Percentiles rank a stretch among this genome's conserved stretches.
phyloP scores from a whole-genome alignment of 2,329 filamentous ascomycete species.

The Verticillium isaacii region DNA sequence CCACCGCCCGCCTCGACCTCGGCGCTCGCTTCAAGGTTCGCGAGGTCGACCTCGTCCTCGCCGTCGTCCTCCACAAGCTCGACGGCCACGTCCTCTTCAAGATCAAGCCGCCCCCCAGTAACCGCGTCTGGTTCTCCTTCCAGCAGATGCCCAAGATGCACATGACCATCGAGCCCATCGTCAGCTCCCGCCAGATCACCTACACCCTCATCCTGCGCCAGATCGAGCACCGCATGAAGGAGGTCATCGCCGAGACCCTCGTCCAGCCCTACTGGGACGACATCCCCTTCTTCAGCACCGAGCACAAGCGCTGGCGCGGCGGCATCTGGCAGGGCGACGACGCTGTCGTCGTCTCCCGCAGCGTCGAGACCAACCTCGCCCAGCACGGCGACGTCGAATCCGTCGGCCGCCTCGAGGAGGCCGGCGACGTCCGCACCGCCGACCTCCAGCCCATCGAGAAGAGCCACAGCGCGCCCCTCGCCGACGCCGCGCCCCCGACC shows the following conservation, averaged over 20 bases:
- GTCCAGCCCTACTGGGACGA: slow-evolving; percentile 97
- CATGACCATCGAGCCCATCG: slow-evolving; percentile 90
- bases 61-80: slow-evolving; percentile 77
- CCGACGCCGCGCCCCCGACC: slow-evolving; percentile 32
- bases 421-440: slow-evolving; percentile 26
- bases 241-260: slow-evolving; percentile 86
- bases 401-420: slow-evolving; percentile 38
- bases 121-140: slow-evolving; percentile 93
- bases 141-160: slow-evolving; percentile 92
- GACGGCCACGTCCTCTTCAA: slow-evolving; percentile 82
- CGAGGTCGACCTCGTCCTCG: slow-evolving; percentile 84
- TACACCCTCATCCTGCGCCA: slow-evolving; percentile 87
- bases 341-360: slow-evolving; percentile 30
- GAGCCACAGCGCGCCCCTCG: slow-evolving; percentile 43
- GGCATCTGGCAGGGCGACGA: slow-evolving; percentile 69
- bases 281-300: slow-evolving; percentile 81
- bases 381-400: slow-evolving; percentile 43
- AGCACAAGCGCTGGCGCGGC: slow-evolving; percentile 72
- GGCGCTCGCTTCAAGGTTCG: slow-evolving; percentile 83
- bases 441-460: slow-evolving; percentile 49
- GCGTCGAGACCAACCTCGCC: slow-evolving; percentile 32
- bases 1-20: slow-evolving; percentile 88
- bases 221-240: slow-evolving; percentile 91
- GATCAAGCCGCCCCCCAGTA: slow-evolving; percentile 92
- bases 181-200: slow-evolving; percentile 91